A percentile compares a stretch with the other conserved stretches of the same genome.
Conservation (phyloP, 495 filamentous ascomycete species). For the Cryomyces antarcticus region DNA sequence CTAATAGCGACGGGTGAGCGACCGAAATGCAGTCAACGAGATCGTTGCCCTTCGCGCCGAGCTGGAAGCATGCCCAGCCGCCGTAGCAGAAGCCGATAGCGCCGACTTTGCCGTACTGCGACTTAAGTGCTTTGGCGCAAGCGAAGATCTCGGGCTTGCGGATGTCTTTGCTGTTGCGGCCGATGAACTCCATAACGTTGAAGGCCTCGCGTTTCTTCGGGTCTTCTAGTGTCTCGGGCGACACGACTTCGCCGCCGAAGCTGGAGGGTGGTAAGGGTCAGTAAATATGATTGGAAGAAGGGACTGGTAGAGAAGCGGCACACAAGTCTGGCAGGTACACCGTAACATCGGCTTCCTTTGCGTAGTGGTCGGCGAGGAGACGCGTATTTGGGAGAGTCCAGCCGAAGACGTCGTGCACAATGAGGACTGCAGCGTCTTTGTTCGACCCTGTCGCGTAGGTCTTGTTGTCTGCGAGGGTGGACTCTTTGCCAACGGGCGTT, state of each 20-base stretch:
- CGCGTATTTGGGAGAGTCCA: slow-evolving; percentile 28
- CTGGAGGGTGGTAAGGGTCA: neutral
- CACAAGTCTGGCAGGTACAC: slow-evolving; percentile 32
- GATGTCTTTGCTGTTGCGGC: slow-evolving; percentile 22
- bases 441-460: slow-evolving; percentile 16
- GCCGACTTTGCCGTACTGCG: slow-evolving; percentile 19
- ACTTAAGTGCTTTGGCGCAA: slow-evolving; percentile 25
- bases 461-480: slow-evolving; percentile 8
- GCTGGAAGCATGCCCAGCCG: slow-evolving; percentile 33
- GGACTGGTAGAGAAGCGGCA: neutral
- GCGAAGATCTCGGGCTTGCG: slow-evolving; percentile 34
- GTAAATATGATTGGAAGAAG: neutral
- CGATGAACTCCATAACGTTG: slow-evolving; percentile 20
- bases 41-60: slow-evolving; percentile 22
- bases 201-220: slow-evolving; percentile 19
- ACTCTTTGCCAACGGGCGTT: slow-evolving; percentile 7
- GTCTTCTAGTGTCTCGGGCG: slow-evolving; percentile 13
- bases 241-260: slow-evolving; percentile 10
- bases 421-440: slow-evolving; percentile 20
- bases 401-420: slow-evolving; percentile 30
- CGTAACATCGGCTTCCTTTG: slow-evolving; percentile 26
- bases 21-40: slow-evolving; percentile 35
- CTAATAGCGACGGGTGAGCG: slow-evolving; percentile 32
- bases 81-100: slow-evolving; percentile 43
- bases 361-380: slow-evolving; percentile 29